Evolutionary conservation across 352 stramenopile genomes (phyloP).

Genomic region (Pythium folliculosum): DNA sequence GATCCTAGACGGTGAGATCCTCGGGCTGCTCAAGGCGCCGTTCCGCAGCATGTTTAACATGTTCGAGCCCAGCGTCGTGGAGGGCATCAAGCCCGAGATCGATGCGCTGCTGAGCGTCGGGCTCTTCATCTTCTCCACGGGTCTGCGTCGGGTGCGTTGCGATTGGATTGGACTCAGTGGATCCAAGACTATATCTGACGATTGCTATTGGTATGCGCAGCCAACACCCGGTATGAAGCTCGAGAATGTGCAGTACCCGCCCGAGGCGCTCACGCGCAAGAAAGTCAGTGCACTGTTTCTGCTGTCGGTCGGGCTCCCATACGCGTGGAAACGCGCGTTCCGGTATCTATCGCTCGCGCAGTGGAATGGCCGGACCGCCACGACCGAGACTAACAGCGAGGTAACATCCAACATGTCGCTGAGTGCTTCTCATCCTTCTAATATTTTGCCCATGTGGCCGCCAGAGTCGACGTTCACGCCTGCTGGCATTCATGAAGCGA

Average conservation of each 20-base stretch:
- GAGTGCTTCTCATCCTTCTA: neutral
- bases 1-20: conserved; percentile 81
- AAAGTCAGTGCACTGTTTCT: conserved; percentile 63
- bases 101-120: conserved; percentile 53
- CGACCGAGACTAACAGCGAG: neutral
- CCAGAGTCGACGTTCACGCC: conserved; percentile 32
- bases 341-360: conserved; percentile 58
- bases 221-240: conserved; percentile 84
- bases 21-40: conserved; percentile 68
- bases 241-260: conserved; percentile 71
- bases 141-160: conserved; percentile 52
- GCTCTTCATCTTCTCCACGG: conserved; percentile 68
- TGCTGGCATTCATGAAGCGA: conserved; percentile 66
- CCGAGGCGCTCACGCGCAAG: conserved; percentile 46
- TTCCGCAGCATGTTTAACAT: conserved; percentile 82
- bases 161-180: neutral
- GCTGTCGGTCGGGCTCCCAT: conserved; percentile 69
- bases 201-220: conserved; percentile 27
- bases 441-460: neutral
- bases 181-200: neutral
- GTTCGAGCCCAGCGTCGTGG: conserved; percentile 67
- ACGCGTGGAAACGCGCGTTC: conserved; percentile 75
- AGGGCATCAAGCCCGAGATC: conserved; percentile 75
- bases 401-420: neutral
- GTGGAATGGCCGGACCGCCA: conserved; percentile 32